These are phyloP conservation scores for Ilyonectria robusta DNA, from an alignment of 2,329 filamentous ascomycete species.

Conservation along the genomic window DNA sequence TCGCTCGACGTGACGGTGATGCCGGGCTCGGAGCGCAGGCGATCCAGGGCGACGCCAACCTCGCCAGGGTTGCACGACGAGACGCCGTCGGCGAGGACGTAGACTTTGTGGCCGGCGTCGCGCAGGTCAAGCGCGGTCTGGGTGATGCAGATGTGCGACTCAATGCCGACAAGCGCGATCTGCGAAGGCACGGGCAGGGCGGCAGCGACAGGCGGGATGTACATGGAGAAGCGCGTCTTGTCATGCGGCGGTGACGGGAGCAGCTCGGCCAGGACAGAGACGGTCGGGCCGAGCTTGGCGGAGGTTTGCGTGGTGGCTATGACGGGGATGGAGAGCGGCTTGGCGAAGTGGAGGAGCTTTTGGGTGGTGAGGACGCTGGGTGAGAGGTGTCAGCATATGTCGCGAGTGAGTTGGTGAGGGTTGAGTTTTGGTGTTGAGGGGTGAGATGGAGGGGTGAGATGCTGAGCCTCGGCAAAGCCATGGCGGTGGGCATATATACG, in stretches of 20 bases:
- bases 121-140: slow-evolving; percentile 91
- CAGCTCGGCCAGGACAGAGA: slow-evolving; percentile 75
- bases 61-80: slow-evolving; percentile 89
- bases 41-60: slow-evolving; percentile 81
- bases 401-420: neutral
- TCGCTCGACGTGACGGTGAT: slow-evolving; percentile 88
- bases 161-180: slow-evolving; percentile 89
- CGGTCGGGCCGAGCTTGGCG: slow-evolving; percentile 83
- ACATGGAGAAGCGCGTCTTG: slow-evolving; percentile 94
- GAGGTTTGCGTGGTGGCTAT: slow-evolving; percentile 90
- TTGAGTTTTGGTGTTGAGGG: slow-evolving; percentile 29
- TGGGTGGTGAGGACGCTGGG: slow-evolving; percentile 74
- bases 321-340: slow-evolving; percentile 81
- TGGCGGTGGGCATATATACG: slow-evolving; percentile 9
- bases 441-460: slow-evolving; percentile 19
- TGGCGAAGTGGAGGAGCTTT: slow-evolving; percentile 77
- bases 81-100: slow-evolving; percentile 90
- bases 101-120: slow-evolving; percentile 82
- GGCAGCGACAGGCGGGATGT: slow-evolving; percentile 75
- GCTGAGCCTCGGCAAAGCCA: slow-evolving; percentile 2
- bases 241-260: slow-evolving; percentile 75
- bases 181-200: slow-evolving; percentile 60
- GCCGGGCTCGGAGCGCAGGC: slow-evolving; percentile 79
- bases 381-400: slow-evolving; percentile 13
- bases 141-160: slow-evolving; percentile 93